Conservation (phyloP, 176 grass and related monocot species). For the Cenchrus fungigraminus region DNA sequence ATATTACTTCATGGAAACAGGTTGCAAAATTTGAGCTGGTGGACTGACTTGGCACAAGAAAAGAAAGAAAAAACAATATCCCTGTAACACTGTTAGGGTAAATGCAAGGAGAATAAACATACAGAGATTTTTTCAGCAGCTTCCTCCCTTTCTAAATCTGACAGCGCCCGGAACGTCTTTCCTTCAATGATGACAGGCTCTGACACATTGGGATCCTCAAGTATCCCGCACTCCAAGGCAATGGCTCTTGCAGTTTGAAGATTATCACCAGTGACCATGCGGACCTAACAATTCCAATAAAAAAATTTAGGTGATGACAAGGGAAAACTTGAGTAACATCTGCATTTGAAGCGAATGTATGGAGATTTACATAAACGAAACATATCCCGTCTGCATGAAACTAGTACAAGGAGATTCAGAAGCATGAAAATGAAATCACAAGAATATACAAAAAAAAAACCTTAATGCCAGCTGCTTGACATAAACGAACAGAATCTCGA, state of each 20-base stretch:
- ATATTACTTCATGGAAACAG: neutral
- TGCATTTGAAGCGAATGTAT: neutral
- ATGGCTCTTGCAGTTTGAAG: slow-evolving; percentile 95
- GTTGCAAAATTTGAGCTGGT: neutral
- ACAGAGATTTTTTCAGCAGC: slow-evolving; percentile 82
- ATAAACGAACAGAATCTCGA: slow-evolving; percentile 71
- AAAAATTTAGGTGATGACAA: neutral
- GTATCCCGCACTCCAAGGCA: slow-evolving; percentile 94
- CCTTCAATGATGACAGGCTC: slow-evolving; percentile 84
- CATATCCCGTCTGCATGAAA: neutral
- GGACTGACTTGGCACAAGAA: neutral
- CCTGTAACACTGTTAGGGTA: neutral
- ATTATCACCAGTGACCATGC: slow-evolving; percentile 97
- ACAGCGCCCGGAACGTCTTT: slow-evolving; percentile 57
- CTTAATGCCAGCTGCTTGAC: slow-evolving; percentile 77
- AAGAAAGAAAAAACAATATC: neutral
- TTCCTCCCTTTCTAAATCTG: slow-evolving; percentile 70
- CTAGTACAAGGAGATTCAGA: slow-evolving; percentile 13
- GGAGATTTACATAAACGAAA: slow-evolving; percentile 1
- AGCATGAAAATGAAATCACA: neutral
- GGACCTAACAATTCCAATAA: slow-evolving; percentile 66
- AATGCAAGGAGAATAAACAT: slow-evolving; percentile 50
- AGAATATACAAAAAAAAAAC: slow-evolving; percentile 39
- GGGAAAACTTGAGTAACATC: neutral
- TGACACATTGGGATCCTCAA: slow-evolving; percentile 69